phyloP scores from a whole-genome alignment of 768 basidiomycete genomes.

The Suillus occidentalis region DNA sequence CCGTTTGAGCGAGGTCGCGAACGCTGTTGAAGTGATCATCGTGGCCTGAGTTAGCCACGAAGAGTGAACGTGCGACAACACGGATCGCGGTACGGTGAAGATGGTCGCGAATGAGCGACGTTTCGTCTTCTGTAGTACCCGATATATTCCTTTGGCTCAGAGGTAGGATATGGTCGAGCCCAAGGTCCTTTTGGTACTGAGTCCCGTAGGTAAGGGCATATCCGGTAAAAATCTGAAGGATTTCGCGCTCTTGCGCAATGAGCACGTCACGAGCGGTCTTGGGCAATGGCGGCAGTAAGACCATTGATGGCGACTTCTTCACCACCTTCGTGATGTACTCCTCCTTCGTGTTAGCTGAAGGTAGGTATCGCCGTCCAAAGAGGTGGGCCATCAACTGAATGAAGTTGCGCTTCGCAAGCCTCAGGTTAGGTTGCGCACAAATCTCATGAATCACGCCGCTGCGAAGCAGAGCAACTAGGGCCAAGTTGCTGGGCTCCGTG shows the following conservation, averaged over 20 bases:
- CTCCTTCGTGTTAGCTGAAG: constrained; percentile 41
- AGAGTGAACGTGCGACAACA: constrained; percentile 52
- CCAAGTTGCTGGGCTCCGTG: constrained; percentile 71
- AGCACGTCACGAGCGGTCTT: constrained; percentile 42
- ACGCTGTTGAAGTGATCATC: constrained; percentile 53
- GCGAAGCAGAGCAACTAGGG: constrained; percentile 57
- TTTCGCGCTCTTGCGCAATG: constrained; percentile 45
- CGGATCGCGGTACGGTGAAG: constrained; percentile 40
- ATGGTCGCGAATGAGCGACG: constrained; percentile 20
- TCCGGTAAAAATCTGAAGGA: constrained; percentile 51
- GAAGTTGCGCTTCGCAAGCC: constrained; percentile 48
- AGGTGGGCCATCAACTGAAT: constrained; percentile 62
- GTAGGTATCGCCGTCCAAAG: constrained; percentile 60
- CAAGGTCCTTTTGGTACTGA: constrained; percentile 39
- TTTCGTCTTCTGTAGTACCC: constrained; percentile 10
- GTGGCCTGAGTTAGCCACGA: constrained; percentile 70
- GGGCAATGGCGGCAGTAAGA: constrained; percentile 54
- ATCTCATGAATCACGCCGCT: constrained; percentile 59
- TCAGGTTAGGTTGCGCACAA: constrained; percentile 40
- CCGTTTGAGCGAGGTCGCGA: constrained; percentile 51
- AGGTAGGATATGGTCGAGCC: constrained; percentile 47
- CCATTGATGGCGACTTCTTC: constrained; percentile 52
- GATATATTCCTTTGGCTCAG: constrained; percentile 39
- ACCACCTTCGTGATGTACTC: constrained; percentile 35
- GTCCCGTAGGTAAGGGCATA: constrained; percentile 53